These are phyloP conservation scores for Xylariaceae sp. DNA, from an alignment of 2,329 filamentous ascomycete genomes.

Conservation along the genomic window DNA sequence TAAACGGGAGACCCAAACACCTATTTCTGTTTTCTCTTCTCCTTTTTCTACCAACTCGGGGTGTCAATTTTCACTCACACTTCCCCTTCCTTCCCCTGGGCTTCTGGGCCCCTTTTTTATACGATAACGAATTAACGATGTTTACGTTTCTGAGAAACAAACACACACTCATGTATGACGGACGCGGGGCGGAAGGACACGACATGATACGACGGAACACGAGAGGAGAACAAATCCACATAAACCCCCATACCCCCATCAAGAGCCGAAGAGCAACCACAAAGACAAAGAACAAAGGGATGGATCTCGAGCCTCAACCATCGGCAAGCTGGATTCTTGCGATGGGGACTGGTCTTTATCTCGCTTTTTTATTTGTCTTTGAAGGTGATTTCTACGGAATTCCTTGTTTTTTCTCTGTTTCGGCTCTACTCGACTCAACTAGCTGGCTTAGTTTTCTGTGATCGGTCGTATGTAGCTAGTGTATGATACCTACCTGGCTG, in stretches of 20 bases:
- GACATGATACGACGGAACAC: neutral
- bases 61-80: neutral
- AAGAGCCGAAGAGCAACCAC: neutral
- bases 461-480: neutral
- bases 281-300: too few relatives aligned
- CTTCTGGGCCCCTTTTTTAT: neutral
- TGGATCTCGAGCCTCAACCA: neutral
- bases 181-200: neutral
- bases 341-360: too few relatives aligned
- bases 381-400: neutral
- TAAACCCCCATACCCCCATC: neutral
- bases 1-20: neutral
- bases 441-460: neutral
- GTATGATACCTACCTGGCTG: neutral
- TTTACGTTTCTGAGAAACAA: neutral
- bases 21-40: neutral
- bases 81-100: neutral
- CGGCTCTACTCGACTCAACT: neutral
- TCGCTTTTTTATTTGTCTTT: too few relatives aligned
- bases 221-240: neutral
- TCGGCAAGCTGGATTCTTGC: neutral
- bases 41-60: neutral
- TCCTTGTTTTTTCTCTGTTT: neutral
- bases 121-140: slow-evolving; percentile 5
- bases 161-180: neutral